phyloP scores from a whole-genome alignment of 176 grass and related monocot species.

The Phoenix dactylifera region DNA sequence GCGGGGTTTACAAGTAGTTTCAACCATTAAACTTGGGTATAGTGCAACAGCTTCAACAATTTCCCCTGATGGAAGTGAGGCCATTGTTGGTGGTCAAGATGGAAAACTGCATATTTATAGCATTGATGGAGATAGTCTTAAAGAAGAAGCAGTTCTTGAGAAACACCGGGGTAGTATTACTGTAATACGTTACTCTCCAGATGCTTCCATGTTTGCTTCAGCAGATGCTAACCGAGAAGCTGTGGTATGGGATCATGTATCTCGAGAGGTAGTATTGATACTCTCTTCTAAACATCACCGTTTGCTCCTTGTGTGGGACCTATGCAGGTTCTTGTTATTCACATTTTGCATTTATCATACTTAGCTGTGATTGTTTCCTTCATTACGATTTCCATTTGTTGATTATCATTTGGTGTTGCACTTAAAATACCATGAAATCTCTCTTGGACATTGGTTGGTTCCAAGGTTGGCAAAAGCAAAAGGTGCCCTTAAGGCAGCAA shows the following conservation, averaged over 20 bases:
- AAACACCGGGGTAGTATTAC: slow-evolving; percentile 94
- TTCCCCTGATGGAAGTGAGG: slow-evolving; percentile 77
- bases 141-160: slow-evolving; percentile 77
- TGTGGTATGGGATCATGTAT: slow-evolving; percentile 83
- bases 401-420: too few species aligned
- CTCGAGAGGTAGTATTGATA: slow-evolving; percentile 51
- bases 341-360: too few species aligned
- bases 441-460: too few species aligned
- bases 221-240: slow-evolving; percentile 90
- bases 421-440: too few species aligned
- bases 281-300: too few species aligned
- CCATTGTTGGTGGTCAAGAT: slow-evolving; percentile 77
- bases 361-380: too few species aligned
- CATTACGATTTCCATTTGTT: too few species aligned
- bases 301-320: too few species aligned
- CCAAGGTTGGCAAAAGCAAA: too few species aligned
- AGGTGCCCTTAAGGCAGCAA: too few species aligned
- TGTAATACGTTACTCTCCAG: slow-evolving; percentile 71
- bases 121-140: slow-evolving; percentile 48
- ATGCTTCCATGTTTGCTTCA: slow-evolving; percentile 94
- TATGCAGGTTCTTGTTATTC: too few species aligned
- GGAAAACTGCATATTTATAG: slow-evolving; percentile 81
- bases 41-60: slow-evolving; percentile 65
- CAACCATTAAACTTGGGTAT: slow-evolving; percentile 56
- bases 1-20: slow-evolving; percentile 55